Conservation (phyloP, 768 basidiomycete species). For the Leccinum variicolor region DNA sequence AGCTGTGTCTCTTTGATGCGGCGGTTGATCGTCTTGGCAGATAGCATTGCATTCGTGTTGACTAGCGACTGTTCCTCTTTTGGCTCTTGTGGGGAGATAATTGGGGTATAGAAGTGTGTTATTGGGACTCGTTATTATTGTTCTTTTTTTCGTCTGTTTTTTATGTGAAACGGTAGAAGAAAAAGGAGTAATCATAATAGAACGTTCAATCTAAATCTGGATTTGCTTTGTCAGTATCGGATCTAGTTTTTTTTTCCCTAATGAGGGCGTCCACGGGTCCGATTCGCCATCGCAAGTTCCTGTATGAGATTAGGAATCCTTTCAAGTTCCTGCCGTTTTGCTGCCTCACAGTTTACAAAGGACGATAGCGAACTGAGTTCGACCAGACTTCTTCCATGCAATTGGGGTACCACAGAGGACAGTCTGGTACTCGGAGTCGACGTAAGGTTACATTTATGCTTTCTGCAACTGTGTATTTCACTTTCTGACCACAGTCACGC, state of each 20-base stretch:
- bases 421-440: too few species aligned
- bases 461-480: background rate
- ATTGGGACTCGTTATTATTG: background rate
- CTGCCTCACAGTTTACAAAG: too few species aligned
- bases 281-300: background rate
- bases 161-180: background rate
- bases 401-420: too few species aligned
- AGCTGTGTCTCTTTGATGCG: background rate
- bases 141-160: background rate
- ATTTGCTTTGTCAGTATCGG: background rate
- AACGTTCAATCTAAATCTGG: background rate
- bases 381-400: too few species aligned
- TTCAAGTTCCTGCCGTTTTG: too few species aligned
- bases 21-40: slow-evolving; percentile 1
- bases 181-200: background rate
- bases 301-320: background rate
- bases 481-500: background rate
- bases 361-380: background rate
- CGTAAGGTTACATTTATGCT: too few species aligned
- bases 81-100: background rate
- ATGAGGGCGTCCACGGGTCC: background rate
- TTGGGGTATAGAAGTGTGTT: background rate
- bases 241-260: background rate
- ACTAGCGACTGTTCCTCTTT: background rate
- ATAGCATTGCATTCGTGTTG: slow-evolving; percentile 12